Percentiles rank a stretch among this genome's conserved stretches.
Conservation (phyloP, 139 green algal species). For the Medakamo hakoo region DNA sequence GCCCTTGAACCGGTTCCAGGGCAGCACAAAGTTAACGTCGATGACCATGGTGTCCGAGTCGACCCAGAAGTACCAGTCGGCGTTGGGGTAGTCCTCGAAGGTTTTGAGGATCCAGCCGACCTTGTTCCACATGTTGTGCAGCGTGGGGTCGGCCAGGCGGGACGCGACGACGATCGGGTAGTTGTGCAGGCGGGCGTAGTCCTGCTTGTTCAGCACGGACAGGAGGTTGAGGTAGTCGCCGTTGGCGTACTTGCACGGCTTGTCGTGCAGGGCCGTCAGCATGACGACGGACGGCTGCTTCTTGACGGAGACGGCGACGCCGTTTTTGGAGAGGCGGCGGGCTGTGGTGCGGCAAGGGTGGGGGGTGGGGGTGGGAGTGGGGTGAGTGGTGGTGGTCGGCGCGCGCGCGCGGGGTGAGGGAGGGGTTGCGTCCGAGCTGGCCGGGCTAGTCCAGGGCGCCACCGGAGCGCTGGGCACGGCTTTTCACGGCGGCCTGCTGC, state of each 20-base stretch:
- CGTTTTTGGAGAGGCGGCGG: background rate
- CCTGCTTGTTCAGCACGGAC: conserved; percentile 10
- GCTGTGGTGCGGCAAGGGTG: background rate
- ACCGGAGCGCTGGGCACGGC: no score
- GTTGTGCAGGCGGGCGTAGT: conserved; percentile 9
- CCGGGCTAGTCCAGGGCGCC: no score
- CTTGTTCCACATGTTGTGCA: conserved; percentile 12
- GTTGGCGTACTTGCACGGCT: conserved; percentile 3
- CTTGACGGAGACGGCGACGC: background rate
- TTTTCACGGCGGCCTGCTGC: no score
- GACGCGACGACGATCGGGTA: conserved; percentile 1
- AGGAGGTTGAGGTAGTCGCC: conserved; percentile 8
- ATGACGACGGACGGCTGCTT: background rate
- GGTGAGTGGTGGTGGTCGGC: background rate
- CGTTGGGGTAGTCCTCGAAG: background rate
- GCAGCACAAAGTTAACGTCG: conserved; percentile 3
- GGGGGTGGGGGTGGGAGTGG: background rate
- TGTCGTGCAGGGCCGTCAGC: conserved; percentile 1
- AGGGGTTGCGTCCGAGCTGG: no score
- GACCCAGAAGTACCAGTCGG: conserved; percentile 11
- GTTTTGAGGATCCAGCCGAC: conserved; percentile 5
- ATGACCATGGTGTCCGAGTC: conserved; percentile 11
- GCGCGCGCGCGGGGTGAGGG: no score
- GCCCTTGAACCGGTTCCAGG: conserved; percentile 3
- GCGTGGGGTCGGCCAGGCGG: conserved; percentile 5